Percentiles rank a stretch among this genome's conserved stretches.
These are phyloP conservation scores for Coemansia interrupta DNA, from an alignment of 192 early-diverging fungal genomes.

Conservation along the genomic window DNA sequence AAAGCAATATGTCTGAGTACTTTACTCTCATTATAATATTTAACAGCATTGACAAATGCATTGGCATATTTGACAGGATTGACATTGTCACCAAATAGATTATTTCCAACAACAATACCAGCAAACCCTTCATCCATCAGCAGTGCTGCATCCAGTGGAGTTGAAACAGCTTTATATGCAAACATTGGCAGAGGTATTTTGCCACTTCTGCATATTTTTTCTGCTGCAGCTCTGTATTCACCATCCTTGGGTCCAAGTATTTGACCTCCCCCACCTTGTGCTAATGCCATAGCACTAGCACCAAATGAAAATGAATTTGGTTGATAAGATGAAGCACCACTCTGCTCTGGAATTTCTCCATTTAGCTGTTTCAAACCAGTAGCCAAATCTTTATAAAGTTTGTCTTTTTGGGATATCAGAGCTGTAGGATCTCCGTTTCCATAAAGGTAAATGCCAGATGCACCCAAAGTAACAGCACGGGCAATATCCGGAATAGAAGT, in stretches of 20 bases:
- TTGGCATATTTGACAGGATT: constrained; percentile 92
- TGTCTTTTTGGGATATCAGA: neutral
- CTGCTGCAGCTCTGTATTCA: neutral
- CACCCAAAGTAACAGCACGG: constrained; percentile 54
- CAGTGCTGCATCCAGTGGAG: constrained; percentile 95
- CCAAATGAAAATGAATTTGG: too few relatives aligned
- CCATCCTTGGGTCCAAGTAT: neutral
- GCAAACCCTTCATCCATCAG: constrained; percentile 99
- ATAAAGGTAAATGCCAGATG: constrained; percentile 97
- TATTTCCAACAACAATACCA: constrained; percentile 97
- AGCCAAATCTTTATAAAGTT: too few relatives aligned
- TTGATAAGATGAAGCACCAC: too few relatives aligned
- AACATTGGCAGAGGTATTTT: constrained; percentile 97
- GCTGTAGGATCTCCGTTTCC: constrained; percentile 66
- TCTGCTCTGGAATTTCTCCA: too few relatives aligned
- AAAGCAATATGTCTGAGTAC: constrained; percentile 86
- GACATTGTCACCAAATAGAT: constrained; percentile 87
- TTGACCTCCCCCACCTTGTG: too few relatives aligned
- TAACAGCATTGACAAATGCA: constrained; percentile 95
- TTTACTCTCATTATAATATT: constrained; percentile 87
- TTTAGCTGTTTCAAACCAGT: too few relatives aligned
- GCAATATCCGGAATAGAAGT: too few relatives aligned
- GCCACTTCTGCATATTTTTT: constrained; percentile 30
- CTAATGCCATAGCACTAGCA: too few relatives aligned
- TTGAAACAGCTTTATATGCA: constrained; percentile 95